Base-by-base conservation (phyloP, 2,329 filamentous ascomycete species). In the Penicillium sp. region DNA sequence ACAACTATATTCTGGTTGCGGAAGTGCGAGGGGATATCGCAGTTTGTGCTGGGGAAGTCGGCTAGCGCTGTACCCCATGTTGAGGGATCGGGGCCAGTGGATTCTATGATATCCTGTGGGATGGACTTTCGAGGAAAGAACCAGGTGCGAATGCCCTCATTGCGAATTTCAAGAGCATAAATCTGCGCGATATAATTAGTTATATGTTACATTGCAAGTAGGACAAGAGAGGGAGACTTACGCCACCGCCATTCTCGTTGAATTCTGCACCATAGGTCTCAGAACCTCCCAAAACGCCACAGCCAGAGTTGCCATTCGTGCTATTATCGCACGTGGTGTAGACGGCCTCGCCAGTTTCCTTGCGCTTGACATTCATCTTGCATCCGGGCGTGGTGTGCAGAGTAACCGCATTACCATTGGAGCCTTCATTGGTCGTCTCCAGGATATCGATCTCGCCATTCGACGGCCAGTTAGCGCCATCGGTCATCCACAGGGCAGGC, bases 361-460 rank as follows among this genome's bases (percentile, higher is more conserved):
- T 73, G 47, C 82, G 76, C 59, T 73, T 75, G 33, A 80, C 78
- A 40, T 74, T 65, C 65, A 71, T 70, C 69, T 80, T 81, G 47
- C 72, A 75, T 59, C 81, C 83, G 9, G 67, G 67, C 0, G 68
- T 77, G 2, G 81, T 82, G 69, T 86, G 82, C 38, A 86, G 72
- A 3, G 81, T 80, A 68, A 84, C 76, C 54, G 77, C 72, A 62
- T 83, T 84, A 28, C 82, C 81, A 13, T 74, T 67, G 2, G 66
- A 69, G 33, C 71, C 81, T 42, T 74, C 65, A 66, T 85, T 84
- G 47, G 76, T 75, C 7, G 80, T 73, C 64, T 84, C 82, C 66
- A 85, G 75, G 23, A 84, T 61, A 62, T 84, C 82, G 52, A 85
- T 84, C 65, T 87, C 84, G 50, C 83, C 83, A 55, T 85, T 75